These are phyloP conservation scores for Balakata baccata DNA, from an alignment of 345 rosid species.

Conservation along the genomic window DNA sequence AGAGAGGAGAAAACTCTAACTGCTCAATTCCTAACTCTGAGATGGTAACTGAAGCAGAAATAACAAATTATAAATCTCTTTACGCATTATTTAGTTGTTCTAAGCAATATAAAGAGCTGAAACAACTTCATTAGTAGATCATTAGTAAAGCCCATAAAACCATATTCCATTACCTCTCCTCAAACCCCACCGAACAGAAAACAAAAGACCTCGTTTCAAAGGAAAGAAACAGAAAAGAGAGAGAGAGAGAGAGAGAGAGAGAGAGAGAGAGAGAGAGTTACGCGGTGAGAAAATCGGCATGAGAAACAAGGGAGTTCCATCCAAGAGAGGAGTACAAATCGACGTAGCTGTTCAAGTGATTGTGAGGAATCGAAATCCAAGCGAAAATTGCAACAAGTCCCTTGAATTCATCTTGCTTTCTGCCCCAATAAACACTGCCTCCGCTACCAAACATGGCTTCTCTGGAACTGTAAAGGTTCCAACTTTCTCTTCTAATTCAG, in stretches of 20 bases:
- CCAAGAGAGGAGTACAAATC: slow-evolving; percentile 85
- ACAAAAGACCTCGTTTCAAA: background rate
- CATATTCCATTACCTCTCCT: background rate
- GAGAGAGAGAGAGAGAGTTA: slow-evolving; percentile 26
- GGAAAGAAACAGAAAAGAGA: background rate
- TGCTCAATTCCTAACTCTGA: background rate
- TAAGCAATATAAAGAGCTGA: background rate
- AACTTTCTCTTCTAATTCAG: background rate
- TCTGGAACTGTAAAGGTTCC: background rate
- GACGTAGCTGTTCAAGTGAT: slow-evolving; percentile 41
- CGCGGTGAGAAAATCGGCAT: slow-evolving; percentile 73
- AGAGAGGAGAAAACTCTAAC: background rate
- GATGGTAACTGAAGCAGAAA: background rate
- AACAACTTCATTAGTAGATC: background rate
- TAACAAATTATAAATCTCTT: background rate
- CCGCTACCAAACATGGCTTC: slow-evolving; percentile 44
- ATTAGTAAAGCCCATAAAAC: background rate
- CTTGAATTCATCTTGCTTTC: slow-evolving; percentile 36
- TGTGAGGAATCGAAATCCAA: slow-evolving; percentile 66
- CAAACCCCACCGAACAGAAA: background rate
- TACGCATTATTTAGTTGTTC: background rate
- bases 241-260: no score
- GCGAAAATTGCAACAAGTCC: slow-evolving; percentile 75
- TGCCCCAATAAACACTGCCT: slow-evolving; percentile 58
- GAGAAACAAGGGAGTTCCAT: slow-evolving; percentile 82